Base-by-base conservation (phyloP, 352 stramenopile species). In the Blastocystis sp. region DNA sequence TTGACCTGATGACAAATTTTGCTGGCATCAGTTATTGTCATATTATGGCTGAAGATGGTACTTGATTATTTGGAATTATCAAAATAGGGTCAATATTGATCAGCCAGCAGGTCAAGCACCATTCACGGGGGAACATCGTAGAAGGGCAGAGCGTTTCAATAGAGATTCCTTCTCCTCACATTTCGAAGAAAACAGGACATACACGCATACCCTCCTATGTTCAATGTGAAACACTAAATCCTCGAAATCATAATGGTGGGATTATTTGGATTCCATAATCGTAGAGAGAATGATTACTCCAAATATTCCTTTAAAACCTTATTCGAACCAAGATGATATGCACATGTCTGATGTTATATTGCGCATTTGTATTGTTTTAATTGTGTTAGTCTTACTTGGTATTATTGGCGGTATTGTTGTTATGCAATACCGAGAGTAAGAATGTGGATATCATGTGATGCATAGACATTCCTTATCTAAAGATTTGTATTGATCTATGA, bases 211-310 rank as follows among this genome's bases (percentile, higher is more conserved):
- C 29, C 7, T 46, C 37, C 21, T 75, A 27, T 52, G 12, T 75
- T 14, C 65, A 75, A 46, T 75, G 65, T 32, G 65, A 75, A 75
- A 29, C 37, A n/a, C 27, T 52, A 12, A 46, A 21, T 75, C 65
- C 65, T 4, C 2, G 29, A 24, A 24, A 52, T 24, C 7, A 51
- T 46, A 75, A 75, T 49, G 39, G 65, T 75, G 6, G 29, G 6
- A 14, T 6, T 63, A 14, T 63, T 63, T 12, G n/a, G 9, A 27
- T 63, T 12, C 12, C 7, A 63, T 63, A 0, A 63, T 4, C 56
- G 3, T 35, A 63, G 56, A 63, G 12, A 63, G 56, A 63, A 27
- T 63, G n/a, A 12, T 63, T 7, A 63, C 56, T 9, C n/a, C n/a
- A 35, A 27, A 27, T 46, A 46, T 46, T 46, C 39, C 39, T 9